These are phyloP conservation scores for Gastrodia elata DNA, from an alignment of 106 monocot species.

Conservation along the genomic window DNA sequence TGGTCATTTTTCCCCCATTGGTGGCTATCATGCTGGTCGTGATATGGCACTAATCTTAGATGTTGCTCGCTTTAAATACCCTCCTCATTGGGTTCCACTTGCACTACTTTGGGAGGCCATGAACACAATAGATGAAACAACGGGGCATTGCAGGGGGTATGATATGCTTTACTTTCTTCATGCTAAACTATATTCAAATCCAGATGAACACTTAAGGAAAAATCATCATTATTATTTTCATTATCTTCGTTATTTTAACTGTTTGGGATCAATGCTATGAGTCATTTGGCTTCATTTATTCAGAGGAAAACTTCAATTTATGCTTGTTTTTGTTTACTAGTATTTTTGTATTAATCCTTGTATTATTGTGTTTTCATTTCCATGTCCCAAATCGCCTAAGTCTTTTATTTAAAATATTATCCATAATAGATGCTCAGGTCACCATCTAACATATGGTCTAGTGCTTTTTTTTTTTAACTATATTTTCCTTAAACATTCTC, in stretches of 20 bases:
- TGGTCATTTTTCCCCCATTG: constrained; percentile 98
- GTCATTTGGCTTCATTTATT: background rate
- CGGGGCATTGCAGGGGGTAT: constrained; percentile 76
- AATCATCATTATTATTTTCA: background rate
- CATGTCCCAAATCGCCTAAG: background rate
- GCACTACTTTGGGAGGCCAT: constrained; percentile 96
- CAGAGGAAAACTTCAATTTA: background rate
- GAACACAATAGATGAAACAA: constrained; percentile 66
- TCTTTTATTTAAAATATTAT: background rate
- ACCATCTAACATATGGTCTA: background rate
- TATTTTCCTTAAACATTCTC: background rate
- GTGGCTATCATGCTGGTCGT: constrained; percentile 85
- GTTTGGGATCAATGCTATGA: background rate
- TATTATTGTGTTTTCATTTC: background rate
- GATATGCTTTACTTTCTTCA: background rate
- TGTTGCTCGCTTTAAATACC: constrained; percentile 97
- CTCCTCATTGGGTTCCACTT: constrained; percentile 96
- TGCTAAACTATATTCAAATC: background rate
- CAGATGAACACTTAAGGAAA: background rate
- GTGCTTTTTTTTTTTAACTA: background rate
- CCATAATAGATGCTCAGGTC: background rate
- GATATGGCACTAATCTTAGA: constrained; percentile 96
- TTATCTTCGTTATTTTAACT: background rate
- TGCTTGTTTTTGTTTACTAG: background rate
- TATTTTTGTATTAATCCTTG: background rate